Conservation (phyloP, 805 yeast genomes). For the Ogataea angusta region DNA sequence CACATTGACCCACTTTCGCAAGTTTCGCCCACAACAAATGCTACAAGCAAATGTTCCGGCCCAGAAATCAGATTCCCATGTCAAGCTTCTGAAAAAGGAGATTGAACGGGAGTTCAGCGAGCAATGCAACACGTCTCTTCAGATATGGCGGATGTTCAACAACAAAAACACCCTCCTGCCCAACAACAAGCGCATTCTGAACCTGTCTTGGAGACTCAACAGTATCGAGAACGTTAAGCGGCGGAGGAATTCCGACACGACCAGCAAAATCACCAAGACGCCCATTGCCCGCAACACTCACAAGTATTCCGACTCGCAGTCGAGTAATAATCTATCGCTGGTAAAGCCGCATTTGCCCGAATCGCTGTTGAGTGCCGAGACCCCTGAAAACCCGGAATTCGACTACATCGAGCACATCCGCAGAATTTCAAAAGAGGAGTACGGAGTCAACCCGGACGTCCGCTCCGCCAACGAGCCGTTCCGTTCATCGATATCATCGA, state of each 20-base stretch:
- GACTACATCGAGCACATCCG: conserved; percentile 38
- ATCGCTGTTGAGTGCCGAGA: conserved; percentile 11
- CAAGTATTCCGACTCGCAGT: conserved; percentile 2
- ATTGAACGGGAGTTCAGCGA: conserved; percentile 27
- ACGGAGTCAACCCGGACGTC: conserved; percentile 27
- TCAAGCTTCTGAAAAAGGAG: conserved; percentile 26
- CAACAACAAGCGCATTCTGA: conserved; percentile 34
- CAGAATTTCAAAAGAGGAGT: conserved; percentile 35
- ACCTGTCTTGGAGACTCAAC: conserved; percentile 36
- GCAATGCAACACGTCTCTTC: conserved; percentile 29
- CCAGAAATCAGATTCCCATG: conserved; percentile 17
- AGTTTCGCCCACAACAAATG: conserved; percentile 2
- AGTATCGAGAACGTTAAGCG: conserved; percentile 29
- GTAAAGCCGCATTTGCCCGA: conserved; percentile 21
- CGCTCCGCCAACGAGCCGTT: conserved; percentile 5
- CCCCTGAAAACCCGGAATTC: conserved; percentile 31
- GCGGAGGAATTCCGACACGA: conserved; percentile 7
- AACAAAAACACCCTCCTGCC: conserved; percentile 34
- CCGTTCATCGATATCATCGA: conserved; percentile 11
- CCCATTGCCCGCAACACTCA: neutral
- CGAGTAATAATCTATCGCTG: conserved; percentile 17
- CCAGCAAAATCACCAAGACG: conserved; percentile 4
- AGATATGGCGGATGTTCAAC: conserved; percentile 36
- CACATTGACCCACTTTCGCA: neutral
- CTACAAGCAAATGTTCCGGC: conserved; percentile 1